These are phyloP conservation scores for Cryphonectria naterciae DNA, from an alignment of 2,329 filamentous ascomycete species.

Conservation along the genomic window DNA sequence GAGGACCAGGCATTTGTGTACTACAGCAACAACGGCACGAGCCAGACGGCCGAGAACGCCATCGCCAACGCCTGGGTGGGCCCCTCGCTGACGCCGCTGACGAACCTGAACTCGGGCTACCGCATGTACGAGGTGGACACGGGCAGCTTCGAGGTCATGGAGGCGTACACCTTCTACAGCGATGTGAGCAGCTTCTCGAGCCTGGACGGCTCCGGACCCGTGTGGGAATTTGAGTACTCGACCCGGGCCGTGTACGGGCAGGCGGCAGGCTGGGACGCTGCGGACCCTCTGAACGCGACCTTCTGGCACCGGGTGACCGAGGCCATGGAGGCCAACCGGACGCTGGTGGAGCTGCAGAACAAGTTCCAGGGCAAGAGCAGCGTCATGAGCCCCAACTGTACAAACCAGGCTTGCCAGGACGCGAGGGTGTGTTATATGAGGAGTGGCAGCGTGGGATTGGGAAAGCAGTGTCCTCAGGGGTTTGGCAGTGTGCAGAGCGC, in stretches of 20 bases:
- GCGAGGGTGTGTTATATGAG: slow-evolving; percentile 65
- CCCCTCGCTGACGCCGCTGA: slow-evolving; percentile 52
- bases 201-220: slow-evolving; percentile 40
- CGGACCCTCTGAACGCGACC: slow-evolving; percentile 59
- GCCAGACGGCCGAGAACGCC: slow-evolving; percentile 44
- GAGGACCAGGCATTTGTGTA: slow-evolving; percentile 49
- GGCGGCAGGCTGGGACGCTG: slow-evolving; percentile 45
- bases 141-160: slow-evolving; percentile 46
- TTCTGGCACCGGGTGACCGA: slow-evolving; percentile 64
- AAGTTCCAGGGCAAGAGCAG: slow-evolving; percentile 57
- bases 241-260: slow-evolving; percentile 47
- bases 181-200: slow-evolving; percentile 46
- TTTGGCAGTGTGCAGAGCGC: slow-evolving; percentile 45
- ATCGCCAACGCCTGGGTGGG: slow-evolving; percentile 46
- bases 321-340: slow-evolving; percentile 56
- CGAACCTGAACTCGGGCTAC: slow-evolving; percentile 48
- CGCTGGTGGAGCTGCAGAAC: slow-evolving; percentile 55
- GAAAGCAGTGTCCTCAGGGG: slow-evolving; percentile 55
- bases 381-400: slow-evolving; percentile 54
- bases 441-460: slow-evolving; percentile 56
- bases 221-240: slow-evolving; percentile 48
- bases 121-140: slow-evolving; percentile 51
- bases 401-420: slow-evolving; percentile 51
- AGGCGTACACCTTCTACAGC: slow-evolving; percentile 47
- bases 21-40: slow-evolving; percentile 52